Percentiles rank a stretch among this genome's conserved stretches.
These are phyloP conservation scores for Phytophthora pistaciae DNA, from an alignment of 352 stramenopile species.

Conservation along the genomic window DNA sequence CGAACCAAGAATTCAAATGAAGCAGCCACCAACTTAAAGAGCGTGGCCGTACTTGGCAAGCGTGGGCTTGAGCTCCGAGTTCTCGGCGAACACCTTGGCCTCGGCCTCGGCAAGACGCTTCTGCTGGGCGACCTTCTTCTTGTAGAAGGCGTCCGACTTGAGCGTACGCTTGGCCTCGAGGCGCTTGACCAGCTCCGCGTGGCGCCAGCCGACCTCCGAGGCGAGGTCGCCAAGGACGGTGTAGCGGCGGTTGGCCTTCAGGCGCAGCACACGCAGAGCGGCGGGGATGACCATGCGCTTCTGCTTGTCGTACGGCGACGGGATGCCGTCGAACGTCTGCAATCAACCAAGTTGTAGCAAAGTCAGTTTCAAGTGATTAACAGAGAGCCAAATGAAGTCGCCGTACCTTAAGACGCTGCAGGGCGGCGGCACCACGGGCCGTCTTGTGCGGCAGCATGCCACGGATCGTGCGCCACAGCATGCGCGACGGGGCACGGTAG, in stretches of 20 bases:
- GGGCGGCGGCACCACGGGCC: conserved; percentile 94
- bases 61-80: conserved; percentile 88
- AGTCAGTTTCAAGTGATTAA: not conserved
- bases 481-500: conserved; percentile 97
- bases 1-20: conserved; percentile 37
- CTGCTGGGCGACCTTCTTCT: conserved; percentile 94
- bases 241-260: conserved; percentile 96
- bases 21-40: conserved; percentile 59
- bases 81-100: conserved; percentile 90
- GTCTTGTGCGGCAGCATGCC: conserved; percentile 99
- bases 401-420: conserved; percentile 95
- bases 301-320: conserved; percentile 98
- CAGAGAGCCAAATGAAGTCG: not conserved
- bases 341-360: not conserved
- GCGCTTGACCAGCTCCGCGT: conserved; percentile 94
- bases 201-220: conserved; percentile 97
- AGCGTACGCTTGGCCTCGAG: conserved; percentile 95
- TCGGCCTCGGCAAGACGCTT: conserved; percentile 92
- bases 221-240: conserved; percentile 96
- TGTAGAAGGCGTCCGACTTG: conserved; percentile 98
- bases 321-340: conserved; percentile 98
- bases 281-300: conserved; percentile 99
- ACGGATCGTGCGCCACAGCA: conserved; percentile 94
- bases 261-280: conserved; percentile 94
- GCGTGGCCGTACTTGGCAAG: conserved; percentile 83